phyloP scores from a whole-genome alignment of 352 stramenopile species.

The Phytophthora tubulina region DNA sequence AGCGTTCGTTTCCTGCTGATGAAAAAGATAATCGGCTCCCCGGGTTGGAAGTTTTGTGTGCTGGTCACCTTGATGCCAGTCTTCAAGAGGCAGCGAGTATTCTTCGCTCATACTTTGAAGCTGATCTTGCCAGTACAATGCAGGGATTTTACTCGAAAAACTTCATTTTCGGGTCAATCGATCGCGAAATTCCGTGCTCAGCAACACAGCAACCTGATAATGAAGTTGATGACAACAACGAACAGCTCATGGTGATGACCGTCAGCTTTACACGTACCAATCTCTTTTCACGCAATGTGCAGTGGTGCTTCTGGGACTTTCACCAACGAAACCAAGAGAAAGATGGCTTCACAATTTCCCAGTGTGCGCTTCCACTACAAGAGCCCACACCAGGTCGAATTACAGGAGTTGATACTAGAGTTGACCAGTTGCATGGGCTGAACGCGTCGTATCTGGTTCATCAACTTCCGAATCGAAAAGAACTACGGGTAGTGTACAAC shows the following conservation, averaged over 20 bases:
- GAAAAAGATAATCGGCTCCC: not conserved
- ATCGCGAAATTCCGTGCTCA: conserved; percentile 18
- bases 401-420: conserved; percentile 11
- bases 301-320: conserved; percentile 50
- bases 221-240: not conserved
- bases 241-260: conserved; percentile 43
- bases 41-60: conserved; percentile 36
- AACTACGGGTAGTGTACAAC: conserved; percentile 44
- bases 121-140: conserved; percentile 43
- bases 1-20: not conserved
- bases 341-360: conserved; percentile 38
- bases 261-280: conserved; percentile 34
- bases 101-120: conserved; percentile 23
- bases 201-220: conserved; percentile 11
- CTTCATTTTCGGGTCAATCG: conserved; percentile 46
- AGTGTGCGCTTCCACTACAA: conserved; percentile 18
- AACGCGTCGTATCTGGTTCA: conserved; percentile 39
- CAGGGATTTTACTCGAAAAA: conserved; percentile 36
- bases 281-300: conserved; percentile 41
- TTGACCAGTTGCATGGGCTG: conserved; percentile 39
- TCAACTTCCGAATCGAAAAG: conserved; percentile 14
- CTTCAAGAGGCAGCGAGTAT: conserved; percentile 37
- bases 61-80: conserved; percentile 32
- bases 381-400: conserved; percentile 28
- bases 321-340: conserved; percentile 28